Conservation (phyloP, 805 yeast genomes). For the Pichia paraexigua region DNA sequence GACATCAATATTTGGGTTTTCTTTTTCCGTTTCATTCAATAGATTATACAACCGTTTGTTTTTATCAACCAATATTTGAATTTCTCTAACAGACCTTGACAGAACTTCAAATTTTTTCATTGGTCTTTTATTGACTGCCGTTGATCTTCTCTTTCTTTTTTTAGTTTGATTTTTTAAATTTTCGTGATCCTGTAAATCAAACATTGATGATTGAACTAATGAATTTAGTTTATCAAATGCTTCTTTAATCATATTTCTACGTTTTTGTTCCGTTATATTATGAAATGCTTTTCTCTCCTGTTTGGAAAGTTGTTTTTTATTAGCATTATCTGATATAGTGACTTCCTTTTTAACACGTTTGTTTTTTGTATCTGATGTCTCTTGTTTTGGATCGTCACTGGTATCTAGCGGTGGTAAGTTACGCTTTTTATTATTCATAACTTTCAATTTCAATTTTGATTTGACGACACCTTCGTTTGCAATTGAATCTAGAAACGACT, state of each 20-base stretch:
- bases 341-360: background rate
- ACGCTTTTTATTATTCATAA: background rate
- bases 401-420: background rate
- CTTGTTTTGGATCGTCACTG: background rate
- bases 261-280: constrained; percentile 31
- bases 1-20: background rate
- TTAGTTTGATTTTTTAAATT: background rate
- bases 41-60: constrained; percentile 9
- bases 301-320: constrained; percentile 17
- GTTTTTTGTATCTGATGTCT: background rate
- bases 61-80: constrained; percentile 17
- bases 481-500: constrained; percentile 30
- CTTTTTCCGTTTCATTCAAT: background rate
- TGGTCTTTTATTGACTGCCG: constrained; percentile 11
- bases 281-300: constrained; percentile 31
- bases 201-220: constrained; percentile 14
- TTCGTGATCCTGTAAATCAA: constrained; percentile 8
- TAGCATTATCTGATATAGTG: background rate
- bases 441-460: background rate
- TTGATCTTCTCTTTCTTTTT: constrained; percentile 6
- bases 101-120: constrained; percentile 22
- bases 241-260: constrained; percentile 30
- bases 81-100: constrained; percentile 21
- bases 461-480: constrained; percentile 21
- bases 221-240: constrained; percentile 30